Percentiles rank a stretch among this genome's conserved stretches.
Evolutionary conservation across 768 basidiomycete genomes (phyloP).

Genomic region (Hebeloma cylindrosporum): DNA sequence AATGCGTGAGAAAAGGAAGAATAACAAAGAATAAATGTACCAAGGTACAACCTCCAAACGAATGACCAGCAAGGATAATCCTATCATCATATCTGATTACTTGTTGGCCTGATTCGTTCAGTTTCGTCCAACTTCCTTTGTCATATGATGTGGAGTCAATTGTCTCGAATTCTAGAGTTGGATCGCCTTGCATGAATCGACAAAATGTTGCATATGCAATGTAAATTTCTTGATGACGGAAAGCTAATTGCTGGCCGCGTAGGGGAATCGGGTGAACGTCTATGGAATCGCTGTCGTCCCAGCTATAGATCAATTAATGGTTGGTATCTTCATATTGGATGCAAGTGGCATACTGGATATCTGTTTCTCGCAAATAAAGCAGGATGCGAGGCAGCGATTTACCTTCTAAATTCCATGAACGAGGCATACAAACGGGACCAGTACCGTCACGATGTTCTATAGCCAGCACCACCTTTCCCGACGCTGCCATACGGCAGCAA

Average conservation of each 20-base stretch:
- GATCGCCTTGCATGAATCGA: constrained; percentile 44
- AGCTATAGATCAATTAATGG: constrained; percentile 24
- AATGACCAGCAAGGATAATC: constrained; percentile 44
- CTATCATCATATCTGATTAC: constrained; percentile 34
- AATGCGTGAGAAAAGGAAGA: constrained; percentile 6
- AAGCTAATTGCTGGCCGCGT: constrained; percentile 66
- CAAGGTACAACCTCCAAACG: constrained; percentile 49
- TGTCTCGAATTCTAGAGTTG: constrained; percentile 33
- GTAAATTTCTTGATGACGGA: constrained; percentile 71
- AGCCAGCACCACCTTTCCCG: constrained; percentile 79
- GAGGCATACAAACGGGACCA: constrained; percentile 49
- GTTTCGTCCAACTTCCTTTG: constrained; percentile 41
- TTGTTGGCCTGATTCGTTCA: constrained; percentile 21
- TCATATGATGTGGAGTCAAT: constrained; percentile 37
- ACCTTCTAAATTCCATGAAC: constrained; percentile 31
- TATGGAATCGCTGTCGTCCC: constrained; percentile 26
- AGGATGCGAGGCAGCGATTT: constrained; percentile 26
- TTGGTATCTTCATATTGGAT: background rate
- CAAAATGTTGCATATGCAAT: constrained; percentile 58
- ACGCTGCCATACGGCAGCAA: constrained; percentile 70
- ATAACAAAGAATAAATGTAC: constrained; percentile 23
- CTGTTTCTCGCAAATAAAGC: constrained; percentile 56
- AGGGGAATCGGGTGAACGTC: constrained; percentile 43
- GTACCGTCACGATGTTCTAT: constrained; percentile 86
- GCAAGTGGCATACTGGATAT: constrained; percentile 47